Evolutionary conservation across 2,329 filamentous ascomycete species (phyloP).

Genomic region (Trichophyton simii): DNA sequence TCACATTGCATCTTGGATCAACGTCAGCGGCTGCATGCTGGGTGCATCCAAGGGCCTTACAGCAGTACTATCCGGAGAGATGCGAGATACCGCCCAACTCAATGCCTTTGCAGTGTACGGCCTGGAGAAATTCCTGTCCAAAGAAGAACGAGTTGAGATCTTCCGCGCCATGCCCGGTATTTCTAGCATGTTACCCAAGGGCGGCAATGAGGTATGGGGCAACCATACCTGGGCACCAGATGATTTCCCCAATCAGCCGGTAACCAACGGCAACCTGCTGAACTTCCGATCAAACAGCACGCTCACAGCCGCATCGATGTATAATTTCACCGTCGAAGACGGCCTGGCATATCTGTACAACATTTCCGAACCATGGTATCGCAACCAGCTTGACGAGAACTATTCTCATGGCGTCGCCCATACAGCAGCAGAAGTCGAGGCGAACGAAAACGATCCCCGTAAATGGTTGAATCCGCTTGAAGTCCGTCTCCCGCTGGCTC

Average conservation of each 20-base stretch:
- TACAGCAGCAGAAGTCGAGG: slow-evolving; percentile 65
- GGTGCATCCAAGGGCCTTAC: slow-evolving; percentile 84
- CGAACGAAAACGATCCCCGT: slow-evolving; percentile 58
- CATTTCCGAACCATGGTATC: slow-evolving; percentile 76
- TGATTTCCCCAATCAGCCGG: slow-evolving; percentile 58
- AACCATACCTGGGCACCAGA: slow-evolving; percentile 79
- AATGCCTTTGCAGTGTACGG: slow-evolving; percentile 96
- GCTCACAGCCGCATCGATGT: slow-evolving; percentile 39
- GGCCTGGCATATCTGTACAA: slow-evolving; percentile 66
- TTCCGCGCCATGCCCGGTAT: slow-evolving; percentile 96
- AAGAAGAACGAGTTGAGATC: slow-evolving; percentile 79
- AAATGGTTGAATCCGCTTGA: slow-evolving; percentile 99
- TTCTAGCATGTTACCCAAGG: slow-evolving; percentile 90
- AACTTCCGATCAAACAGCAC: slow-evolving; percentile 52
- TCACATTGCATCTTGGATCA: slow-evolving; percentile 91
- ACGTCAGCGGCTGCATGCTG: slow-evolving; percentile 95
- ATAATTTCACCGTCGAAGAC: slow-evolving; percentile 70
- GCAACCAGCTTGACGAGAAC: slow-evolving; percentile 53
- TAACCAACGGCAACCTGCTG: slow-evolving; percentile 67
- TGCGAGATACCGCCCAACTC: slow-evolving; percentile 94
- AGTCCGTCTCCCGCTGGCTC: slow-evolving; percentile 71
- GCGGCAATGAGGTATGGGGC: slow-evolving; percentile 90
- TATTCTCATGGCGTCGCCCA: slow-evolving; percentile 87
- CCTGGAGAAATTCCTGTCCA: slow-evolving; percentile 85
- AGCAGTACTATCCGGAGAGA: slow-evolving; percentile 85